Evolutionary conservation across 495 filamentous ascomycete genomes (phyloP).

Genomic region (Daldinia bambusicola): DNA sequence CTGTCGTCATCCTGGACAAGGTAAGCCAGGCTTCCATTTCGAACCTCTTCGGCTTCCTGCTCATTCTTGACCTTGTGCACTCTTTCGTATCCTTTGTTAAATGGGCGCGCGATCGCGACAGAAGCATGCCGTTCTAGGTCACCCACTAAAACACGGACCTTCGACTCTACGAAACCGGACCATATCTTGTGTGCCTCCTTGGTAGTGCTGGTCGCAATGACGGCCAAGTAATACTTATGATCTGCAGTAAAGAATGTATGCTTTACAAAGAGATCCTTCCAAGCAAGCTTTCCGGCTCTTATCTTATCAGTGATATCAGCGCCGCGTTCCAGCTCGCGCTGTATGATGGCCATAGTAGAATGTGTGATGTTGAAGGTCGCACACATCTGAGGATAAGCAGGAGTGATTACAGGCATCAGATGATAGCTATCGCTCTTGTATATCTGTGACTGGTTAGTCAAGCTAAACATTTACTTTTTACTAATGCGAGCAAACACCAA

Average conservation of each 20-base stretch:
- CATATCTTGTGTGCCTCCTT: slow-evolving; percentile 87
- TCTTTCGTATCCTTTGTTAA: slow-evolving; percentile 90
- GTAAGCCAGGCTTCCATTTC: slow-evolving; percentile 75
- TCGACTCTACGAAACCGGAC: slow-evolving; percentile 94
- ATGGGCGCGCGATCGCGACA: slow-evolving; percentile 87
- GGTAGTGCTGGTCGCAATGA: slow-evolving; percentile 84
- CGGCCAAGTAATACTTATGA: slow-evolving; percentile 93
- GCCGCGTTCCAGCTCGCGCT: slow-evolving; percentile 81
- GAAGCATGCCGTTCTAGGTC: slow-evolving; percentile 78
- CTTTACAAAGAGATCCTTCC: slow-evolving; percentile 87
- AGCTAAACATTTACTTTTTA: neutral
- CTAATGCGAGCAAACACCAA: slow-evolving; percentile 49
- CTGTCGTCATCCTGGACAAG: slow-evolving; percentile 64
- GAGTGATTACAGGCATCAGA: slow-evolving; percentile 97
- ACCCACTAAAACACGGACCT: slow-evolving; percentile 81
- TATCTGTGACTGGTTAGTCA: slow-evolving; percentile 63
- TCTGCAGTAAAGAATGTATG: slow-evolving; percentile 92
- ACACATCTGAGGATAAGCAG: slow-evolving; percentile 96
- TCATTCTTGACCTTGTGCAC: slow-evolving; percentile 77
- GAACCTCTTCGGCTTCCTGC: slow-evolving; percentile 73
- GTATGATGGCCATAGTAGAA: slow-evolving; percentile 85
- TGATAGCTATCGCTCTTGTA: slow-evolving; percentile 84
- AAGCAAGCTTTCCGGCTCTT: slow-evolving; percentile 73
- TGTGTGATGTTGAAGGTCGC: slow-evolving; percentile 91
- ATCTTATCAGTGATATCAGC: slow-evolving; percentile 84